Evolutionary conservation across 2,329 filamentous ascomycete species (phyloP).

Genomic region (Fusarium albosuccineum): DNA sequence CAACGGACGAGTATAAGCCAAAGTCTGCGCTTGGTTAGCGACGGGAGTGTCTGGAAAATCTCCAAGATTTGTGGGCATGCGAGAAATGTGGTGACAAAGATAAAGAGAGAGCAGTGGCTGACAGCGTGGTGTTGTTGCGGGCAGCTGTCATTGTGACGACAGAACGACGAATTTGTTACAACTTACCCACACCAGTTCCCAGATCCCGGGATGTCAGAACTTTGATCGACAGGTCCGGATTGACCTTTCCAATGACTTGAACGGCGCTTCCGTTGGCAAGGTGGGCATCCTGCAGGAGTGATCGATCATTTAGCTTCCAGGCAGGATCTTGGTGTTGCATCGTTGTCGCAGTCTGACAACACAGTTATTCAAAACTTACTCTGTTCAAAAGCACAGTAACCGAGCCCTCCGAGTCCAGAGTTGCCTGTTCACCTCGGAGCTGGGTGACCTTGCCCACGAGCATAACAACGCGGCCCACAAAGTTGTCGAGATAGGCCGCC

Average conservation of each 20-base stretch:
- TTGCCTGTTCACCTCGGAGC: constrained; percentile 83
- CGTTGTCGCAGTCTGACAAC: constrained; percentile 12
- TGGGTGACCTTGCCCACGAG: constrained; percentile 88
- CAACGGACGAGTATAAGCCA: constrained; percentile 79
- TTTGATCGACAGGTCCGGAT: constrained; percentile 77
- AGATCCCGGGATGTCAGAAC: constrained; percentile 78
- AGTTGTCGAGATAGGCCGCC: constrained; percentile 81
- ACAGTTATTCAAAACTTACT: constrained; percentile 59
- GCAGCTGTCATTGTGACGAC: constrained; percentile 35
- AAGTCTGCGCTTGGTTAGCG: constrained; percentile 70
- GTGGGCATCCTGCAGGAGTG: constrained; percentile 72
- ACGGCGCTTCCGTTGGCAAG: constrained; percentile 77
- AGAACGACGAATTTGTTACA: constrained; percentile 16
- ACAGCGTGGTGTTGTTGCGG: neutral
- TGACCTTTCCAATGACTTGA: constrained; percentile 85
- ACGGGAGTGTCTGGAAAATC: neutral
- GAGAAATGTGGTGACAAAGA: neutral
- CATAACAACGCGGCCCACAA: constrained; percentile 81
- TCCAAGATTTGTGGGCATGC: neutral
- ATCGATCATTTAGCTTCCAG: constrained; percentile 23
- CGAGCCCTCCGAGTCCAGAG: constrained; percentile 83
- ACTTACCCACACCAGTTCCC: constrained; percentile 76
- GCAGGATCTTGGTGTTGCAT: neutral
- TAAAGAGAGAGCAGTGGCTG: neutral
- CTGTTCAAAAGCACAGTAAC: constrained; percentile 81